phyloP scores from a whole-genome alignment of 2,329 filamentous ascomycete genomes.

The Fusarium scirpi region DNA sequence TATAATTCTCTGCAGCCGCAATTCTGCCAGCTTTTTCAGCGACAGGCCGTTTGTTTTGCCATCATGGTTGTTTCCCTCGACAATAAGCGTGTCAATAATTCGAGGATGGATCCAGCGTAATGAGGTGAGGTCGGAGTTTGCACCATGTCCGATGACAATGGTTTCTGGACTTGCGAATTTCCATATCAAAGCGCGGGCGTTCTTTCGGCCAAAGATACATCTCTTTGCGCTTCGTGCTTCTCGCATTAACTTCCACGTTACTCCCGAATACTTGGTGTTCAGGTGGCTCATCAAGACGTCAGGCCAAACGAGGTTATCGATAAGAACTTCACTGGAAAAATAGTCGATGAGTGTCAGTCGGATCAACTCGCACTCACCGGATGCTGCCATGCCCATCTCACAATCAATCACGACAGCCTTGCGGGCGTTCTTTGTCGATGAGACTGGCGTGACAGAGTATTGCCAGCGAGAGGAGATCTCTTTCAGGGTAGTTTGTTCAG shows the following conservation, averaged over 20 bases:
- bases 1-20: neutral
- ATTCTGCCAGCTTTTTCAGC: conserved; percentile 17
- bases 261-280: conserved; percentile 64
- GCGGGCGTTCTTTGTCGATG: neutral
- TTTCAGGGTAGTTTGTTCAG: neutral
- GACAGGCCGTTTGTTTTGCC: neutral
- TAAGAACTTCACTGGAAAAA: conserved; percentile 60
- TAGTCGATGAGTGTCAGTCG: conserved; percentile 64
- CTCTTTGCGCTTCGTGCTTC: conserved; percentile 48
- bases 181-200: conserved; percentile 58
- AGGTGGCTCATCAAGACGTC: conserved; percentile 59
- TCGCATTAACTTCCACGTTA: conserved; percentile 56
- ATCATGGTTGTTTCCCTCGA: neutral
- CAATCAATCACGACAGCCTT: conserved; percentile 63
- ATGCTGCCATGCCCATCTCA: conserved; percentile 63
- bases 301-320: conserved; percentile 65
- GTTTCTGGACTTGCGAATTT: conserved; percentile 59
- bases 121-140: neutral
- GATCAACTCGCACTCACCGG: conserved; percentile 63
- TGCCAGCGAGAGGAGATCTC: conserved; percentile 19
- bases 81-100: conserved; percentile 23
- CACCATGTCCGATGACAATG: conserved; percentile 61
- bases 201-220: conserved; percentile 57
- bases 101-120: conserved; percentile 28
- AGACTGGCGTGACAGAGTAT: neutral